phyloP scores from a whole-genome alignment of 768 basidiomycete genomes.

The Ramaria sp. region DNA sequence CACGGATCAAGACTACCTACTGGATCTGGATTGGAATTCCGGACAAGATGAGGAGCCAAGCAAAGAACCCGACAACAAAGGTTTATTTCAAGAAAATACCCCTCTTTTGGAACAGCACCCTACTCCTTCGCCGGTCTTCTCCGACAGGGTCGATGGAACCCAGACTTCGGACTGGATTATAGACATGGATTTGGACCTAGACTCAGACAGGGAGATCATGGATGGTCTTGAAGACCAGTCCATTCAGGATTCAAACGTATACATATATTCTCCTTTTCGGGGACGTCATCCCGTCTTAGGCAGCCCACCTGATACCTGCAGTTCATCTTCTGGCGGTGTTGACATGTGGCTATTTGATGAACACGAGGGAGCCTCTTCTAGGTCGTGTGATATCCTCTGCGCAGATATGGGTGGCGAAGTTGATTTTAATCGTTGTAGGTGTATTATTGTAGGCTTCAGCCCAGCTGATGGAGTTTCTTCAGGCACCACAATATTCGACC shows the following conservation, averaged over 20 bases:
- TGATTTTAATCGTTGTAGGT: not conserved
- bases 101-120: not conserved
- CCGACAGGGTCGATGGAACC: not conserved
- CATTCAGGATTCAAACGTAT: not conserved
- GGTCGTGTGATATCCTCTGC: not conserved
- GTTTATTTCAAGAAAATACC: not conserved
- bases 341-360: not conserved
- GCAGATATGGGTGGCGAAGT: not conserved
- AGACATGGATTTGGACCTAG: not conserved
- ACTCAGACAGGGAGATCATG: not conserved
- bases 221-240: not conserved
- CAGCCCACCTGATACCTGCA: not conserved
- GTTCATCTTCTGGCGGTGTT: not conserved
- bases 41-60: not conserved
- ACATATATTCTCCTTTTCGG: not conserved
- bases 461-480: not conserved
- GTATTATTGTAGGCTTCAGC: not conserved
- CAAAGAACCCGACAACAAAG: not conserved
- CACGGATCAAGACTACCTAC: not conserved
- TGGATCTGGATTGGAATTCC: not conserved
- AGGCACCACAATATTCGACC: not conserved
- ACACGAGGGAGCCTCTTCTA: not conserved
- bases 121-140: not conserved
- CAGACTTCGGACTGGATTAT: not conserved
- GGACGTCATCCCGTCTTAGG: not conserved